A percentile compares a stretch with the other conserved stretches of the same genome.
Evolutionary conservation across 2,329 filamentous ascomycete genomes (phyloP).

Genomic region (Pseudohalonectria lignicola): DNA sequence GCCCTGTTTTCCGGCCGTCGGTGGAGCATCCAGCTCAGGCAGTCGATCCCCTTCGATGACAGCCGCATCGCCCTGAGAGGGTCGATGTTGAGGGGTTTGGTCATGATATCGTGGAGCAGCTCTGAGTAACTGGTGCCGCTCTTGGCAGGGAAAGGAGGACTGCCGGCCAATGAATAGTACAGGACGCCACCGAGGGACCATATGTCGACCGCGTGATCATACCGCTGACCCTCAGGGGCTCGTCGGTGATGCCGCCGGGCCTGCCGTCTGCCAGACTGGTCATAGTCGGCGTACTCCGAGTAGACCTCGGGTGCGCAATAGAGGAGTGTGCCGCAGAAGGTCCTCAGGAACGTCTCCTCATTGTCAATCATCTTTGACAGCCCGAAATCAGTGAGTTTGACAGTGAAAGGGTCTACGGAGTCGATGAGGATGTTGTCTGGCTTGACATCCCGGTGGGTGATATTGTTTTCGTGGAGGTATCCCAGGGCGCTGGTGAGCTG

Average conservation of each 20-base stretch:
- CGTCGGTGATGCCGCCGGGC: conserved; percentile 54
- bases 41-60: conserved; percentile 59
- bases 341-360: conserved; percentile 84
- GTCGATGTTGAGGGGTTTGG: conserved; percentile 52
- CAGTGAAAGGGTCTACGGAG: conserved; percentile 58
- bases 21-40: conserved; percentile 69
- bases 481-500: conserved; percentile 74
- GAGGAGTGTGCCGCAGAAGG: conserved; percentile 89
- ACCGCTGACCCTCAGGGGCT: conserved; percentile 46
- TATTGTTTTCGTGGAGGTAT: conserved; percentile 78
- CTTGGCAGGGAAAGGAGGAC: conserved; percentile 71
- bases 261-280: conserved; percentile 56
- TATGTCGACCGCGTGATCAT: conserved; percentile 86
- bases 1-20: conserved; percentile 70
- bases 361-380: conserved; percentile 89
- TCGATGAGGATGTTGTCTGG: conserved; percentile 92
- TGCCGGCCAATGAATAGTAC: conserved; percentile 72
- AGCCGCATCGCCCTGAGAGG: conserved; percentile 49
- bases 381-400: conserved; percentile 95
- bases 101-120: conserved; percentile 82
- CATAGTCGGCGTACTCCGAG: conserved; percentile 56
- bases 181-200: conserved; percentile 94
- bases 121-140: conserved; percentile 66
- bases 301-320: conserved; percentile 98
- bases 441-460: conserved; percentile 97